Evolutionary conservation across 805 yeast species (phyloP).

Genomic region (Wickerhamomyces sydowiorum): DNA sequence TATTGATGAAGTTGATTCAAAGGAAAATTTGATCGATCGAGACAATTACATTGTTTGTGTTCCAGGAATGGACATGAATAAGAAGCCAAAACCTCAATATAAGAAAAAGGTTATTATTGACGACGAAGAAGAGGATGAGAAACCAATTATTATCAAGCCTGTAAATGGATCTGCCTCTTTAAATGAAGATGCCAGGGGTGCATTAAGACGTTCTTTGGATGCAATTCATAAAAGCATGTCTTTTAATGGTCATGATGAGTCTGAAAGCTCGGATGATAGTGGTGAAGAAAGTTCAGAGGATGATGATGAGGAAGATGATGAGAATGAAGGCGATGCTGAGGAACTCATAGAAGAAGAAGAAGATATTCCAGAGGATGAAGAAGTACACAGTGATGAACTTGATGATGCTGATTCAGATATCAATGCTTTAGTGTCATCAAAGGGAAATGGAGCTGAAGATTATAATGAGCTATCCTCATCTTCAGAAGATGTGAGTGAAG

Average conservation of each 20-base stretch:
- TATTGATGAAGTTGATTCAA: constrained; percentile 7
- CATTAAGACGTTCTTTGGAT: neutral
- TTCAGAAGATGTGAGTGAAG: neutral
- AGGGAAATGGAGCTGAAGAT: neutral
- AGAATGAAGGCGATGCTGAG: constrained; percentile 15
- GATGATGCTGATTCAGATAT: constrained; percentile 11
- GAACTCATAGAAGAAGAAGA: constrained; percentile 13
- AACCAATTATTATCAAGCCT: constrained; percentile 11
- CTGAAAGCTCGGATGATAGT: neutral
- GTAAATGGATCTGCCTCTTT: neutral
- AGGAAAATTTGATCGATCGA: constrained; percentile 4
- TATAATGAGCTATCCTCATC: neutral
- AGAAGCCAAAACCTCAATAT: constrained; percentile 13
- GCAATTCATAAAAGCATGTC: neutral
- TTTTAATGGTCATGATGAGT: neutral
- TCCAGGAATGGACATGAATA: constrained; percentile 29
- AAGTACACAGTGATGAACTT: constrained; percentile 6
- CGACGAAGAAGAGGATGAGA: constrained; percentile 24
- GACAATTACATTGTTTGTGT: constrained; percentile 25
- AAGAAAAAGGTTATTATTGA: constrained; percentile 21
- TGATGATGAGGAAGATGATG: constrained; percentile 15
- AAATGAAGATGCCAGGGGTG: neutral
- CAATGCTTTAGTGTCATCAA: neutral
- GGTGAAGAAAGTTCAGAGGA: constrained; percentile 6
- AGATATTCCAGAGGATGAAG: constrained; percentile 12